Base-by-base conservation (phyloP, 1,139 yeast genomes). In the Kluyveromyces sp. region DNA sequence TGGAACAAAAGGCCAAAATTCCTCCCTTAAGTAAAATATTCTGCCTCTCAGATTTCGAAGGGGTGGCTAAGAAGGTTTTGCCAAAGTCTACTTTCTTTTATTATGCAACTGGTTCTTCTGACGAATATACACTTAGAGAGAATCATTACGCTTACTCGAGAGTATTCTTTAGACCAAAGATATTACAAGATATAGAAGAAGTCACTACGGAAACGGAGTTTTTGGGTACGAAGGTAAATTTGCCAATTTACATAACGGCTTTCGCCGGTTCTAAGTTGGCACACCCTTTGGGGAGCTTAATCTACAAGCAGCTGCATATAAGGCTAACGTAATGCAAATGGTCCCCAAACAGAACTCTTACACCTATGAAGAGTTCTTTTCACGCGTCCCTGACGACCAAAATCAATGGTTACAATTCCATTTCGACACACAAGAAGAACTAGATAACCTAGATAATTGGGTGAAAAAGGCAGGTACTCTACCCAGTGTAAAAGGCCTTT, bases 71-170 rank as follows among this genome's bases (percentile, higher is more conserved):
- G 48, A 76, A 79, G 52, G 77, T 82, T 39, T 67, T 88, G 74
- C 77, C 83, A 39, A 78, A 77, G 52, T 73, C 79, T 4, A 95
- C 89, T 0, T 83, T 95, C 87, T 88, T 86, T 21, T 88, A 88
- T 65, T 88, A 85, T 63, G 81, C 90, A 3, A 81, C 90, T 36
- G 96, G 94, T 5, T 77, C 90, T 42, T 96, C 88, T 63, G 96
- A 88, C 63, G 96, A 88, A 67, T 79, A 88, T 56, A 76, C 95
- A 3, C 62, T 87, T 61, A 73, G 96, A 52, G 95, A 86, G 59
- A 88, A 88, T 67, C 95, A 86, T 61, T 71, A 80, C 51, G 87
- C 95, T 4, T 88, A 78, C 67, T 94, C 85, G 55, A 73, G 92
- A 45, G 74, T 87, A 44, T 86, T 81, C 69, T 87, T 88, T 71